Percentiles rank a stretch among this genome's conserved stretches.
Evolutionary conservation across 352 stramenopile genomes (phyloP).

Genomic region (Phytopythium oedochilum): DNA sequence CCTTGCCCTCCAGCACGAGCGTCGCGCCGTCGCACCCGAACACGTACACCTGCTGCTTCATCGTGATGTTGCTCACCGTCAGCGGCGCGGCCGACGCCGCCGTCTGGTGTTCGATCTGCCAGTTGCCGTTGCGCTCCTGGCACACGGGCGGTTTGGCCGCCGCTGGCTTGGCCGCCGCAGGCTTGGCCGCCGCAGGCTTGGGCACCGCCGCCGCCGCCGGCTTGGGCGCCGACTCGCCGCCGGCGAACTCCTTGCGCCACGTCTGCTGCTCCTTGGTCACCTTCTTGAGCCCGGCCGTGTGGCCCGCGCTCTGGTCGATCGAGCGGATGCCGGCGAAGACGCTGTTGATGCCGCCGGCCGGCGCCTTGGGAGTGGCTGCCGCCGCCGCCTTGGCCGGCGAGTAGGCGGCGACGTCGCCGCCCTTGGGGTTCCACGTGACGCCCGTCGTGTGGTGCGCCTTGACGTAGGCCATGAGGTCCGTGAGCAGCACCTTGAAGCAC

Average conservation of each 20-base stretch:
- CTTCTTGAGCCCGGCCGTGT: conserved; percentile 92
- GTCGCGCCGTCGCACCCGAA: conserved; percentile 93
- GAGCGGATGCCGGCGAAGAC: conserved; percentile 89
- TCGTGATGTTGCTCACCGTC: conserved; percentile 87
- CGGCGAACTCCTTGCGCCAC: conserved; percentile 95
- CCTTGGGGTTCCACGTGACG: conserved; percentile 92
- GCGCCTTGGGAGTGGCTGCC: conserved; percentile 21
- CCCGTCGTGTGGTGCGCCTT: conserved; percentile 94
- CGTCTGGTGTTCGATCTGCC: conserved; percentile 96
- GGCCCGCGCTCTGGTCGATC: conserved; percentile 88
- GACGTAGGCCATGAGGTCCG: conserved; percentile 92
- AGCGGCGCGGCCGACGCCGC: conserved; percentile 55
- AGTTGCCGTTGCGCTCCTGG: conserved; percentile 94
- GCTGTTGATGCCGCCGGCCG: conserved; percentile 56
- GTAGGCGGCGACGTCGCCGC: conserved; percentile 52
- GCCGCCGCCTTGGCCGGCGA: conserved; percentile 17
- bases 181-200: conserved; percentile 13
- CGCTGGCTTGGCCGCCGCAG: conserved; percentile 25
- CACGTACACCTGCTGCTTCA: conserved; percentile 96
- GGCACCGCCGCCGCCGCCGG: conserved; percentile 16
- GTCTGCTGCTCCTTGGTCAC: conserved; percentile 97
- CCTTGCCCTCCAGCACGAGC: conserved; percentile 96
- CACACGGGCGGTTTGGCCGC: conserved; percentile 46
- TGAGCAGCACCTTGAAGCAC: conserved; percentile 90
- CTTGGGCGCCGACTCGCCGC: conserved; percentile 19